phyloP scores from a whole-genome alignment of 2,329 filamentous ascomycete species.

The Colletotrichum destructivum region DNA sequence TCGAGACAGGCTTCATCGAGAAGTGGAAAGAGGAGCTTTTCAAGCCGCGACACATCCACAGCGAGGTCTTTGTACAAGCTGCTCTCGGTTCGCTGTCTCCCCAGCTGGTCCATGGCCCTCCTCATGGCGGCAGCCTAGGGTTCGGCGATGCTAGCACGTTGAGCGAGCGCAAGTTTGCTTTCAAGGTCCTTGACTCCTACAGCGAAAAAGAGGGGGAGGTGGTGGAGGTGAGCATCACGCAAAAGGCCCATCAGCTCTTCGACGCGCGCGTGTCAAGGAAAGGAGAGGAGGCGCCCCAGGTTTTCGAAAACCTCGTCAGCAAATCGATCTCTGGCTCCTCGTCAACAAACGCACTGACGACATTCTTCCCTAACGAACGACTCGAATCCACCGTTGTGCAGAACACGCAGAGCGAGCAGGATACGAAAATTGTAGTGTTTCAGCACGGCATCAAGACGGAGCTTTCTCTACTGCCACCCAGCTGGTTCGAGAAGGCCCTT shows the following conservation, averaged over 20 bases:
- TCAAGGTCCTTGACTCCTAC: conserved; percentile 73
- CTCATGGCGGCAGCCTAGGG: conserved; percentile 68
- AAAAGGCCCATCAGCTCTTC: conserved; percentile 64
- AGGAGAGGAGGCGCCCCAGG: conserved; percentile 53
- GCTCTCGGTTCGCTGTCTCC: conserved; percentile 70
- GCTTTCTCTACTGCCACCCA: conserved; percentile 71
- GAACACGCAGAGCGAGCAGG: conserved; percentile 64
- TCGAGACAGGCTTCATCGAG: conserved; percentile 97
- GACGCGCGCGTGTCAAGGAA: conserved; percentile 62
- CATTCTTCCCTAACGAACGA: conserved; percentile 86
- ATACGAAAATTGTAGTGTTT: conserved; percentile 82
- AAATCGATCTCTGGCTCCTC: conserved; percentile 51
- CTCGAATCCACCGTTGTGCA: conserved; percentile 84
- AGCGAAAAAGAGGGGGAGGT: conserved; percentile 76
- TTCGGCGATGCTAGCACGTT: conserved; percentile 64
- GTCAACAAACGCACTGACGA: conserved; percentile 65
- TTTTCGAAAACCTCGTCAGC: conserved; percentile 63
- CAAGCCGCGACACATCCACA: conserved; percentile 68
- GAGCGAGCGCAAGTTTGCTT: conserved; percentile 63
- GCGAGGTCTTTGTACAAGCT: conserved; percentile 89
- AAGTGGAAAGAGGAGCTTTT: conserved; percentile 90
- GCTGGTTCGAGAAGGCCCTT: conserved; percentile 90
- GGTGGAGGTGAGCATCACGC: conserved; percentile 66
- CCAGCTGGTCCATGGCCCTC: conserved; percentile 44
- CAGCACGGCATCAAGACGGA: conserved; percentile 75